phyloP scores from a whole-genome alignment of 805 yeast genomes.

The Diddensiella santjacobensis region DNA sequence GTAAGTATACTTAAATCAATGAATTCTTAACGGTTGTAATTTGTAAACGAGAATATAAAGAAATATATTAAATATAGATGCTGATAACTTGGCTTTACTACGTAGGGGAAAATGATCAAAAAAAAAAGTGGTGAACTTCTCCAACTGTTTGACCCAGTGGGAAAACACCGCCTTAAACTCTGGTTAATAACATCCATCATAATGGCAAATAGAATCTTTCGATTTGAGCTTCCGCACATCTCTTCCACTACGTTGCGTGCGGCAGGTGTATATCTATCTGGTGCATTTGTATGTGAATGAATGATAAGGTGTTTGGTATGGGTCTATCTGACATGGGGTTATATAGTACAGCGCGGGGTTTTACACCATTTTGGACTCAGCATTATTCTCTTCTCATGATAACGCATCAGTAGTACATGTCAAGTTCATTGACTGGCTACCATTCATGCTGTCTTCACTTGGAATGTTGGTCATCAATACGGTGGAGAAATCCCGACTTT shows the following conservation, averaged over 20 bases:
- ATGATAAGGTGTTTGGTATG: neutral
- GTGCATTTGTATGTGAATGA: conserved; percentile 34
- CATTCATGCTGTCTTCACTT: conserved; percentile 77
- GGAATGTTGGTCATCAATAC: conserved; percentile 83
- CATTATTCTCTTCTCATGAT: conserved; percentile 75
- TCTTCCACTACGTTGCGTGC: conserved; percentile 67
- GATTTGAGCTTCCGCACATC: conserved; percentile 61
- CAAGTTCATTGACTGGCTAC: conserved; percentile 93
- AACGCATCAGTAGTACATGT: conserved; percentile 87
- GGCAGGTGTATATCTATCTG: conserved; percentile 61
- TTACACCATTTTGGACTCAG: conserved; percentile 87
- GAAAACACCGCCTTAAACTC: no score
- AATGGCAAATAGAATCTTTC: conserved; percentile 47
- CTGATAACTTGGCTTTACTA: no score
- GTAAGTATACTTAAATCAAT: no score
- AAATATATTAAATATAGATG: no score
- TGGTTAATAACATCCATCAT: no score
- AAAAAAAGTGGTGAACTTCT: no score
- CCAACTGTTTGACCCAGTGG: no score
- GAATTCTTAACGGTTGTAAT: no score
- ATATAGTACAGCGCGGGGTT: conserved; percentile 48
- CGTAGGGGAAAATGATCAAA: no score
- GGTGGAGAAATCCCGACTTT: conserved; percentile 60
- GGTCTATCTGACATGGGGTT: neutral
- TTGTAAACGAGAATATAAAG: no score